Base-by-base conservation (phyloP, 2,329 filamentous ascomycete species). In the Fusarium floridanum region DNA sequence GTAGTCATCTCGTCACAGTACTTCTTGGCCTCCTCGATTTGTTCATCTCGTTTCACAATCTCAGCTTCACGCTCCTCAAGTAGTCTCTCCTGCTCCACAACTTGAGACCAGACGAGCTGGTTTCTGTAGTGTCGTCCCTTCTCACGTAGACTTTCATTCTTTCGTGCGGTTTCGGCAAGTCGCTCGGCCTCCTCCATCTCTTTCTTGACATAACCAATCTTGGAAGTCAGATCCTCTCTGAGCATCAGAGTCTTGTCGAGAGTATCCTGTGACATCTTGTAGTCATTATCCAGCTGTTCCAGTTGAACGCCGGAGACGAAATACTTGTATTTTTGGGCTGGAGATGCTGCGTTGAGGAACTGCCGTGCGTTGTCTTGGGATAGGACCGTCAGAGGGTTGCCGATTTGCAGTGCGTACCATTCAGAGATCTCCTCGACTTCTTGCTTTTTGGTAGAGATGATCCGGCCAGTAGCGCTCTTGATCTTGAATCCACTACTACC, bases 291-390 rank as follows among this genome's bases (percentile, higher is more conserved):
- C 11, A 99, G 88, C 77, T 96, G 93, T 81, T 98, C 95, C 1
- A 99, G 89, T 78, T 98, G 95, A 0, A 98, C 97, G 29, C 97
- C 97, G 77, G 95, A 95, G 70, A 98, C 90, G 80, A 99, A 99
- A 79, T 98, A 98, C 76, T 94, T 97, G 87, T 98, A 99, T 81
- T 99, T 99, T 70, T 96, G 92, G 5, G 90, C 86, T 0, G 95
- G 90, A 3, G 91, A 93, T 14, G 97, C 96, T 39, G 92, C 90
- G 79, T 96, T 97, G 50, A 99, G 88, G 78, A 99, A 99, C 68
- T 97, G 94, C 12, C 97, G 91, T 12, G 97, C 97, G 83, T 95
- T 95, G 81, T 99, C 97, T 82, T 99, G 97, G 1, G 95, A 98
- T 20, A 99, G 88, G 8, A 98, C 94, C 69, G 97, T 98, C 85